Percentiles rank a stretch among this genome's conserved stretches.
Evolutionary conservation across 2,329 filamentous ascomycete species (phyloP).

Genomic region (Ascochyta fabae): DNA sequence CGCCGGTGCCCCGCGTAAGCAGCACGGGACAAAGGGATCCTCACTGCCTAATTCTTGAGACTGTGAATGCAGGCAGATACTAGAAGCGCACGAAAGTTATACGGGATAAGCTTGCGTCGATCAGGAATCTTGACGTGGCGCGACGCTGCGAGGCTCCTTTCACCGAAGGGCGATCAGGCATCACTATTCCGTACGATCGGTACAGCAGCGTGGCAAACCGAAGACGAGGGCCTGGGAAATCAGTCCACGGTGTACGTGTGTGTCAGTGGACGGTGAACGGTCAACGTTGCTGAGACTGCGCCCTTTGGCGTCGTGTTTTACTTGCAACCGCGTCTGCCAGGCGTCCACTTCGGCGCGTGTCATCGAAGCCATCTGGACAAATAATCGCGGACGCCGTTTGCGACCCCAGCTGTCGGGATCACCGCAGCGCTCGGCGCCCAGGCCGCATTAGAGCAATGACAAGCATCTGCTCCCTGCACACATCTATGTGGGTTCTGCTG

Average conservation of each 20-base stretch:
- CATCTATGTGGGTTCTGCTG: neutral
- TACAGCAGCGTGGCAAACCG: slow-evolving; percentile 1
- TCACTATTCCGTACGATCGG: slow-evolving; percentile 5
- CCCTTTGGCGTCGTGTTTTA: slow-evolving; percentile 17
- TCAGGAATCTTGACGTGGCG: neutral
- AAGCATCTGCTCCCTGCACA: slow-evolving; percentile 3
- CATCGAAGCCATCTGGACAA: slow-evolving; percentile 35
- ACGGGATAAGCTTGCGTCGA: slow-evolving; percentile 2
- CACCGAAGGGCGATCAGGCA: slow-evolving; percentile 15
- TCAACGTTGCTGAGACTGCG: slow-evolving; percentile 19
- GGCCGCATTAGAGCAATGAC: slow-evolving; percentile 18
- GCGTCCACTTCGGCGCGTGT: slow-evolving; percentile 30
- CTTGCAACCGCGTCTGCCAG: slow-evolving; percentile 27
- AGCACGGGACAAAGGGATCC: neutral
- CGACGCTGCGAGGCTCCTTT: slow-evolving; percentile 5
- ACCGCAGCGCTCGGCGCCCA: slow-evolving; percentile 16
- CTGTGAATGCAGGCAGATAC: neutral
- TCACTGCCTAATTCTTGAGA: neutral
- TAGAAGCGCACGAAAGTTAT: neutral
- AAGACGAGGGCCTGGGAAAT: neutral
- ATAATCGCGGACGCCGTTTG: slow-evolving; percentile 31
- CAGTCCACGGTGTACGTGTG: slow-evolving; percentile 6
- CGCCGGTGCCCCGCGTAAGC: slow-evolving; percentile 13
- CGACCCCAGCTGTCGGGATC: slow-evolving; percentile 13
- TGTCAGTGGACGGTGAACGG: slow-evolving; percentile 1